phyloP scores from a whole-genome alignment of 2,329 filamentous ascomycete species.

The Trichoderma harzianum region DNA sequence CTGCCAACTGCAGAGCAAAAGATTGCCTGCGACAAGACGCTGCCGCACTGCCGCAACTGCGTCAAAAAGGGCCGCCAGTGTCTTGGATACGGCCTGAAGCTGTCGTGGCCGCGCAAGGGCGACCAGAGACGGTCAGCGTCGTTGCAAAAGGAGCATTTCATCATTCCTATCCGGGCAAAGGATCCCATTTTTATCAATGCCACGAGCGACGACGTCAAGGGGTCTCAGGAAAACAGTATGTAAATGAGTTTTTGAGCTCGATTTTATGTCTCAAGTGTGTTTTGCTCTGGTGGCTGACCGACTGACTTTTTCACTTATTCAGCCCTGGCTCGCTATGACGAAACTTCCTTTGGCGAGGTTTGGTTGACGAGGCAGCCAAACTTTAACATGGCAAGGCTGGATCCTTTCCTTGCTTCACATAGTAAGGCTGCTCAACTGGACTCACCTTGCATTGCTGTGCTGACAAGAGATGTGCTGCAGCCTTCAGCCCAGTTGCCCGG shows the following conservation, averaged over 20 bases:
- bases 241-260: not conserved
- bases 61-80: constrained; percentile 6
- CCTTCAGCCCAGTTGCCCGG: constrained; percentile 4
- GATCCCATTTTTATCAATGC: not conserved
- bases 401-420: constrained; percentile 6
- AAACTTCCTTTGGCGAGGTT: not conserved
- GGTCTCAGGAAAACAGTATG: not conserved
- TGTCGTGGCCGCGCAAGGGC: constrained; percentile 15
- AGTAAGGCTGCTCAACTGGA: not conserved
- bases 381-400: not conserved
- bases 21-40: constrained; percentile 11
- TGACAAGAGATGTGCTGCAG: not conserved
- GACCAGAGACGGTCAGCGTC: constrained; percentile 7
- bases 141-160: not conserved
- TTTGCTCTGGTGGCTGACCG: not conserved
- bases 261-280: not conserved
- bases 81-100: constrained; percentile 13
- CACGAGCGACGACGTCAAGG: constrained; percentile 8
- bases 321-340: constrained; percentile 1
- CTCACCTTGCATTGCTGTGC: accelerated
- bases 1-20: constrained; percentile 11
- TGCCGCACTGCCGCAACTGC: constrained; percentile 11
- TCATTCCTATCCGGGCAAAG: not conserved
- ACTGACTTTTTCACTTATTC: not conserved
- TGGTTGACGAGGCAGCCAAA: constrained; percentile 1